Conservation (phyloP, 2,329 filamentous ascomycete species). For the Aspergillus calidoustus region DNA sequence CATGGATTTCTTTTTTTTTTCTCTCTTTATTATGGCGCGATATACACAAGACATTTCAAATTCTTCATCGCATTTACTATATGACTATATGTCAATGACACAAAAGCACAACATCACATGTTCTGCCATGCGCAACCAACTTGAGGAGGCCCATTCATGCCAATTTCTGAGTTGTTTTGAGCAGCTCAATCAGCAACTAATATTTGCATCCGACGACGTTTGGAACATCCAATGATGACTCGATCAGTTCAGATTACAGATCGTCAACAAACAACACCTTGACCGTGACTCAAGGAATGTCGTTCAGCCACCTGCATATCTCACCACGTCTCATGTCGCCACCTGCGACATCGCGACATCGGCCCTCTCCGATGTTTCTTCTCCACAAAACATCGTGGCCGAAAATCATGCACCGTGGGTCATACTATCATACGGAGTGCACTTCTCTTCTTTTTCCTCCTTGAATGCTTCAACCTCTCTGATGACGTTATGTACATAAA, state of each 20-base stretch:
- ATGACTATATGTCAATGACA: constrained; percentile 31
- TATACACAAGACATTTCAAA: constrained; percentile 24
- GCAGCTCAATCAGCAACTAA: not conserved
- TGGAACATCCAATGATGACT: constrained; percentile 1
- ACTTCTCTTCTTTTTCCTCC: not conserved
- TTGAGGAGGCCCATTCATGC: not conserved
- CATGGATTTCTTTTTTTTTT: constrained; percentile 17
- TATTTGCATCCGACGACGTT: not conserved
- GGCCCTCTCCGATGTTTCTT: not conserved
- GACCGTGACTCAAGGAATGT: not conserved
- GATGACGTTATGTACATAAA: not conserved
- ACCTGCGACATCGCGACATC: not conserved
- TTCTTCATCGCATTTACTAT: constrained; percentile 25
- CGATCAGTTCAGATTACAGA: not conserved
- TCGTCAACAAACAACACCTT: not conserved
- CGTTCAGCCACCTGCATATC: not conserved
- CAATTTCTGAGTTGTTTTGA: not conserved
- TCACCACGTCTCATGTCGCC: not conserved
- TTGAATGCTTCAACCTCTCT: not conserved
- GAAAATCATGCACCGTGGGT: no score
- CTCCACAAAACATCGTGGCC: not conserved
- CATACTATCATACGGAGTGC: no score
- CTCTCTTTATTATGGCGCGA: constrained; percentile 16
- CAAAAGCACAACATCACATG: constrained; percentile 27
- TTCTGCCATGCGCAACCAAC: constrained; percentile 11